phyloP scores from a whole-genome alignment of 495 filamentous ascomycete genomes.

The Trichodelitschia bisporula region DNA sequence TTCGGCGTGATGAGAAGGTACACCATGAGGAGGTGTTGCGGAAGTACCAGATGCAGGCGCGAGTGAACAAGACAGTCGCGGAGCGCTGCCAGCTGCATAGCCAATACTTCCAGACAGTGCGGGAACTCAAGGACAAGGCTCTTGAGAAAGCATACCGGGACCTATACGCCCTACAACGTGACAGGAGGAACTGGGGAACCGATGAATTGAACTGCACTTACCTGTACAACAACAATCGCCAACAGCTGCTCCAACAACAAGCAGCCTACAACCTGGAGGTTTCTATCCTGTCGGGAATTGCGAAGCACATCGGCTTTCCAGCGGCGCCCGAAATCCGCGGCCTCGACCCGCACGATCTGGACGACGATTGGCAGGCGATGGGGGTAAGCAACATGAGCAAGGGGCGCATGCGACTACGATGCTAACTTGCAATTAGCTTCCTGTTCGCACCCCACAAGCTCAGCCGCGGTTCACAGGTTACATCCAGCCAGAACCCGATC shows the following conservation, averaged over 20 bases:
- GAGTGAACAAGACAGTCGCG: conserved; percentile 49
- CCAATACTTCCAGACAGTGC: conserved; percentile 63
- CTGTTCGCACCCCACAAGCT: not conserved
- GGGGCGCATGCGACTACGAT: conserved; percentile 2
- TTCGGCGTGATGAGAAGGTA: conserved; percentile 54
- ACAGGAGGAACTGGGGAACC: conserved; percentile 60
- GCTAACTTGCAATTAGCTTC: not conserved
- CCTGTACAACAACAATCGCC: conserved; percentile 38
- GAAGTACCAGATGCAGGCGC: conserved; percentile 42
- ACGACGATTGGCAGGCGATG: conserved; percentile 75
- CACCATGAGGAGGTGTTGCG: conserved; percentile 44
- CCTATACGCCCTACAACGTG: conserved; percentile 65
- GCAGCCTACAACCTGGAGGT: conserved; percentile 84
- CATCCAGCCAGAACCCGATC: conserved; percentile 4
- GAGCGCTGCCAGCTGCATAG: conserved; percentile 61
- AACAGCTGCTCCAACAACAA: conserved; percentile 53
- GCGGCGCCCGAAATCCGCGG: conserved; percentile 64
- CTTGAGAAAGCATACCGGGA: conserved; percentile 61
- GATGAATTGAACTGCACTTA: conserved; percentile 45
- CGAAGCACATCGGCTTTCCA: conserved; percentile 86
- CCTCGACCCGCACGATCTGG: conserved; percentile 45
- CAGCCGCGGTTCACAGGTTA: conserved; percentile 4
- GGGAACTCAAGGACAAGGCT: conserved; percentile 58
- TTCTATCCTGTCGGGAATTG: conserved; percentile 66
- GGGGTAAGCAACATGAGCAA: conserved; percentile 25